A percentile compares a stretch with the other conserved stretches of the same genome.
Conservation (phyloP, 1,284 basidiomycete genomes). For the Leccinum subfulvum region DNA sequence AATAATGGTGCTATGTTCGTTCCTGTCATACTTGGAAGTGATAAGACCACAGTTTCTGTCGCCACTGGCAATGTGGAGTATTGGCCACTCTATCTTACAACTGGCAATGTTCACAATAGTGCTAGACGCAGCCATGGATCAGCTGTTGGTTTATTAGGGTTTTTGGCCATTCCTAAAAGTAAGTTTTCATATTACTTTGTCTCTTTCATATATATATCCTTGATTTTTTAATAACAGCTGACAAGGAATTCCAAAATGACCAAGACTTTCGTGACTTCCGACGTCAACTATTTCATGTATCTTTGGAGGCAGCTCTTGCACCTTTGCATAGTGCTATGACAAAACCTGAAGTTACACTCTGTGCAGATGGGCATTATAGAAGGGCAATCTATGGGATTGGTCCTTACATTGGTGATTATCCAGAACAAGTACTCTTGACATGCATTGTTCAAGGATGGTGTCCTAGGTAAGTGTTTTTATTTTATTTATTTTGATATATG, state of each 20-base stretch:
- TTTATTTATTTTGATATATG: no score
- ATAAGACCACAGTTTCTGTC: constrained; percentile 10
- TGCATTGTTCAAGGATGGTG: background rate
- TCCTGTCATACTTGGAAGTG: constrained; percentile 4
- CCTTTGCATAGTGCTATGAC: background rate
- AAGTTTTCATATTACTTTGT: background rate
- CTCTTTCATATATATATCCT: background rate
- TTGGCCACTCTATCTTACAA: background rate
- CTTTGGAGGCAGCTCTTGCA: background rate
- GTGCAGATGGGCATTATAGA: background rate
- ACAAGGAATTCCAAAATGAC: background rate
- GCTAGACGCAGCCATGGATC: background rate
- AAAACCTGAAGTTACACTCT: background rate
- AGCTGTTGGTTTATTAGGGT: background rate
- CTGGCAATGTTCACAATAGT: background rate
- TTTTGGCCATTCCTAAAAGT: background rate
- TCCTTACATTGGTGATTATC: background rate
- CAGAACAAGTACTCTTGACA: background rate
- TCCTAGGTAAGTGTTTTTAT: background rate
- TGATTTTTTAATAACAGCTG: background rate
- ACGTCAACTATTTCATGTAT: background rate
- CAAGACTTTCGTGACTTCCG: background rate
- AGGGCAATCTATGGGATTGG: background rate
- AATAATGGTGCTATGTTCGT: constrained; percentile 3
- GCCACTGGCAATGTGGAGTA: constrained; percentile 4